Conservation (phyloP, 345 rosid species). For the Eucalyptus polybractea region DNA sequence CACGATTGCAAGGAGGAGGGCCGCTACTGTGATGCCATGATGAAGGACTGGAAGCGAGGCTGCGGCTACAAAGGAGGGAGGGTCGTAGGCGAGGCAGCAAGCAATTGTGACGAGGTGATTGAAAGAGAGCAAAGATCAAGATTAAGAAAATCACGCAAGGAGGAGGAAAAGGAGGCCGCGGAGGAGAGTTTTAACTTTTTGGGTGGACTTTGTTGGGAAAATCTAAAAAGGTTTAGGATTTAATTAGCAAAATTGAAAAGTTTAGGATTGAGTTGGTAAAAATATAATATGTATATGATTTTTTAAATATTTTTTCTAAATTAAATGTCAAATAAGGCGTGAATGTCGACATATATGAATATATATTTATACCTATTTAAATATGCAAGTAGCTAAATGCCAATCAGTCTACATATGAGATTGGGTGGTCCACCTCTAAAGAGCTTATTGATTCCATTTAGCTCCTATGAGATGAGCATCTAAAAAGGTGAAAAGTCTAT, state of each 20-base stretch:
- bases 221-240: accelerated
- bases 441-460: background rate
- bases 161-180: accelerated
- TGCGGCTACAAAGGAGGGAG: accelerated
- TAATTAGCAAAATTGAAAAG: too few species aligned
- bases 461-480: background rate
- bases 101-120: too few species aligned
- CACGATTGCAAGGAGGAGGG: too few species aligned
- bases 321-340: background rate
- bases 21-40: accelerated
- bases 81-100: accelerated
- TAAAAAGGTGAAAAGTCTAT: background rate
- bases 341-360: background rate
- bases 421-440: background rate
- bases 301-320: accelerated
- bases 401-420: background rate
- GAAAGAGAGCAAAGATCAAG: too few species aligned
- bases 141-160: accelerated
- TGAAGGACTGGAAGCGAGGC: accelerated
- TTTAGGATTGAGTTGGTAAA: too few species aligned
- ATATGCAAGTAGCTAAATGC: background rate
- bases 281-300: accelerated
- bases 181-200: too few species aligned
- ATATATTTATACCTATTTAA: background rate
- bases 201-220: background rate